Conservation (phyloP, 176 grass and related monocot species). For the Oryza longistaminata region DNA sequence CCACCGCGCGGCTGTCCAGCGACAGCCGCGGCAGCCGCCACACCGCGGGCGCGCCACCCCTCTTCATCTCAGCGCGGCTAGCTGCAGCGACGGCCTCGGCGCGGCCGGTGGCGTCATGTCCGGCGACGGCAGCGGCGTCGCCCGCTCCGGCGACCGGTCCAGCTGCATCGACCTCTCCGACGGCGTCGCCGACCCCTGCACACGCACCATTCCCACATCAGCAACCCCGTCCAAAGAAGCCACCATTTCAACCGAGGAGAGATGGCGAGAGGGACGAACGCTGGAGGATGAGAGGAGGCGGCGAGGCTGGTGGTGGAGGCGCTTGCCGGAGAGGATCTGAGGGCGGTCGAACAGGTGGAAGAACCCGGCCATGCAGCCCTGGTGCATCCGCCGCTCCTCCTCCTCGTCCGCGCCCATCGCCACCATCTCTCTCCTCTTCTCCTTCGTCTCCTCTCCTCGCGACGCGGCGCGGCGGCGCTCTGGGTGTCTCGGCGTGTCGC, state of each 20-base stretch:
- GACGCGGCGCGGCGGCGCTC: background rate
- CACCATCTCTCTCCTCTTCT: slow-evolving; percentile 19
- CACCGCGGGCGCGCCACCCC: slow-evolving; percentile 17
- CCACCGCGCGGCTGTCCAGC: slow-evolving; percentile 81
- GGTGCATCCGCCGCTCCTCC: slow-evolving; percentile 62
- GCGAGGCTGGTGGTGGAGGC: slow-evolving; percentile 34
- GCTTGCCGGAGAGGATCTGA: slow-evolving; percentile 51
- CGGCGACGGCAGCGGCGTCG: slow-evolving; percentile 55
- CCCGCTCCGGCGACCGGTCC: slow-evolving; percentile 32
- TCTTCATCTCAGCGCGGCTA: slow-evolving; percentile 37
- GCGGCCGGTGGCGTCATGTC: slow-evolving; percentile 53
- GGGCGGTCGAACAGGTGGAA: slow-evolving; percentile 86
- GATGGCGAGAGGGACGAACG: background rate
- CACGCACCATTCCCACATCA: background rate
- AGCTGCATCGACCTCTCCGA: slow-evolving; percentile 81
- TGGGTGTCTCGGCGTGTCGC: background rate
- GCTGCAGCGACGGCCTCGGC: slow-evolving; percentile 53
- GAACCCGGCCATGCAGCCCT: slow-evolving; percentile 84
- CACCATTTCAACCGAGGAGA: no score
- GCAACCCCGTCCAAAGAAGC: background rate
- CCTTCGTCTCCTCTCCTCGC: background rate
- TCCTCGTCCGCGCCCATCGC: slow-evolving; percentile 45
- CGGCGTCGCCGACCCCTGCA: slow-evolving; percentile 78
- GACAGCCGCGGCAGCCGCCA: slow-evolving; percentile 72
- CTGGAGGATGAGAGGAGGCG: slow-evolving; percentile 40